A percentile compares a stretch with the other conserved stretches of the same genome.
These are phyloP conservation scores for Fusarium praegraminearum DNA, from an alignment of 2,329 filamentous ascomycete species.

Conservation along the genomic window DNA sequence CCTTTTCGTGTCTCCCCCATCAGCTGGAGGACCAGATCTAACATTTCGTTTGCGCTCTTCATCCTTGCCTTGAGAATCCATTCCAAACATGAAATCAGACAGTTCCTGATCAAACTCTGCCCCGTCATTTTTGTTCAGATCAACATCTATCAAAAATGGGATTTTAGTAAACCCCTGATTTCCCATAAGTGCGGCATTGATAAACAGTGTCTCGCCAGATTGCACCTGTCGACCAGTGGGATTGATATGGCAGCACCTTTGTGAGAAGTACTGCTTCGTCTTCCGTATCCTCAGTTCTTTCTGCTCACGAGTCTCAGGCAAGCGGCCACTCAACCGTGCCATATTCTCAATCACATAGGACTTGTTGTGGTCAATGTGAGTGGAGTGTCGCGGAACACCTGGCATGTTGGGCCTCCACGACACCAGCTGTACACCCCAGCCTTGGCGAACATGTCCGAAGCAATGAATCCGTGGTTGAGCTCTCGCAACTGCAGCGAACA, in stretches of 20 bases:
- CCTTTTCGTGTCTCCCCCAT: not conserved
- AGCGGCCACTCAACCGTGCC: not conserved
- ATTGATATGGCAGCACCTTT: conserved; percentile 25
- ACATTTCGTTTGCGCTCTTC: not conserved
- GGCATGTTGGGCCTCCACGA: conserved; percentile 56
- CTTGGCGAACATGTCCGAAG: conserved; percentile 53
- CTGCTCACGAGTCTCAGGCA: conserved; percentile 4
- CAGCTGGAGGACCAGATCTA: not conserved
- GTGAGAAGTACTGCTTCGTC: not conserved
- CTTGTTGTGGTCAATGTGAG: conserved; percentile 60
- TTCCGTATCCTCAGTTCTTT: not conserved
- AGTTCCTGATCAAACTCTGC: not conserved
- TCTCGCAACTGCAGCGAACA: conserved; percentile 49
- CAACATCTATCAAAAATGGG: conserved; percentile 31
- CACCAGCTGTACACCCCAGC: conserved; percentile 58
- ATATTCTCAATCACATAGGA: conserved; percentile 56
- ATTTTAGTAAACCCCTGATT: not conserved
- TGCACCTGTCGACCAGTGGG: not conserved
- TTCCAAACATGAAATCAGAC: not conserved
- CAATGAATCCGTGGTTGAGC: conserved; percentile 52
- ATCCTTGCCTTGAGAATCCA: not conserved
- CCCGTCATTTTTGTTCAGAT: not conserved
- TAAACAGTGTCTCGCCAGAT: conserved; percentile 22
- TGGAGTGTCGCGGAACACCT: conserved; percentile 57
- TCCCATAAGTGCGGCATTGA: conserved; percentile 34